Conservation (phyloP, 2,329 filamentous ascomycete genomes). For the Monilinia polystroma region DNA sequence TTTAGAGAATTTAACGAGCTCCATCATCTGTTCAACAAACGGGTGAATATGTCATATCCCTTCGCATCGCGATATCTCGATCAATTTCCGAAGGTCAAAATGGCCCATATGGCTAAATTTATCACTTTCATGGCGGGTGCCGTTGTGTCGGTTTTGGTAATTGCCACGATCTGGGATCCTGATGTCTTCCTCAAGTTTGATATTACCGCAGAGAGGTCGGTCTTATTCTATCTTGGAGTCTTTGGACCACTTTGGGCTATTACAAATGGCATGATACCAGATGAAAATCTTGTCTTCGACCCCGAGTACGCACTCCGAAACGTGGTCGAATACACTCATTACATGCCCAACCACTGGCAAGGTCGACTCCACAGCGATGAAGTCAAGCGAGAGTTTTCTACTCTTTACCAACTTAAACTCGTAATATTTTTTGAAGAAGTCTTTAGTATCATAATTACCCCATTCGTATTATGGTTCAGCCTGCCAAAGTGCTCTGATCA, state of each 20-base stretch:
- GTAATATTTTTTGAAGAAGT: constrained; percentile 92
- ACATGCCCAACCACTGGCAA: constrained; percentile 86
- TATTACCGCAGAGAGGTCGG: constrained; percentile 82
- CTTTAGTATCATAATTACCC: constrained; percentile 86
- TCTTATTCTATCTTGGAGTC: constrained; percentile 84
- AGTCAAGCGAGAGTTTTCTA: constrained; percentile 84
- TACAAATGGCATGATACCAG: constrained; percentile 78
- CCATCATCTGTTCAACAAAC: constrained; percentile 84
- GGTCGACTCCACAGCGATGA: constrained; percentile 89
- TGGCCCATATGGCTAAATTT: constrained; percentile 78
- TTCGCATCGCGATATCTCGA: constrained; percentile 91
- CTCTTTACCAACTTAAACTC: constrained; percentile 88
- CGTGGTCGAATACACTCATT: constrained; percentile 91
- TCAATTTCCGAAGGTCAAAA: constrained; percentile 95
- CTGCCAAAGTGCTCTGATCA: constrained; percentile 87
- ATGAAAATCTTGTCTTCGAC: constrained; percentile 86
- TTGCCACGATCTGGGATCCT: constrained; percentile 83
- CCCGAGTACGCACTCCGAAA: constrained; percentile 85
- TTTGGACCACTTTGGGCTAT: constrained; percentile 82
- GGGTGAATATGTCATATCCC: constrained; percentile 90
- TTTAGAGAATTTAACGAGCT: constrained; percentile 98
- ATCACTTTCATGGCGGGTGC: constrained; percentile 86
- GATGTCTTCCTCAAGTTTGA: constrained; percentile 92
- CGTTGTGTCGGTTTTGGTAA: constrained; percentile 77
- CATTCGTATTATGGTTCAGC: constrained; percentile 82